Percentiles rank a stretch among this genome's conserved stretches.
Conservation (phyloP, 2,329 filamentous ascomycete genomes). For the Phoma sp. region DNA sequence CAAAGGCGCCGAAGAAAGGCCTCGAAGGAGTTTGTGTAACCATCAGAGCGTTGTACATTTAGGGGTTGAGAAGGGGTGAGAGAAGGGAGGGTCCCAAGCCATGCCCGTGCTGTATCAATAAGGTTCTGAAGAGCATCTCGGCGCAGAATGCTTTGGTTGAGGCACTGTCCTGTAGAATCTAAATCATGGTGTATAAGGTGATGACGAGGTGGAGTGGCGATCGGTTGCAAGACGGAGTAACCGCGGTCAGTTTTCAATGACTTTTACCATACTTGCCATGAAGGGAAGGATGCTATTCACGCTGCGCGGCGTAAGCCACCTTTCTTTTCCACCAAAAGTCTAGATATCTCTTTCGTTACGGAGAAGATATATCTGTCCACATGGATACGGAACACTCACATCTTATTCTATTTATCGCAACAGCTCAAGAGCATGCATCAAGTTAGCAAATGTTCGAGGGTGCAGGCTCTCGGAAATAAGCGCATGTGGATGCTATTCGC, state of each 20-base stretch:
- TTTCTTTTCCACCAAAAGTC: neutral
- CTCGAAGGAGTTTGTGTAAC: slow-evolving; percentile 12
- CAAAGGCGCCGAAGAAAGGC: slow-evolving; percentile 5
- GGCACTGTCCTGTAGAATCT: neutral
- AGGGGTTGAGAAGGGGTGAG: neutral
- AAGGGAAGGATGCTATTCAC: slow-evolving; percentile 14
- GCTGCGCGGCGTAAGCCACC: neutral
- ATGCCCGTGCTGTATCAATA: neutral
- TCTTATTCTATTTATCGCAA: neutral
- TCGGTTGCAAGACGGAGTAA: slow-evolving; percentile 14
- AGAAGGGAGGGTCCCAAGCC: neutral
- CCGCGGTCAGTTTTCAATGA: slow-evolving; percentile 21
- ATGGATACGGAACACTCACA: neutral
- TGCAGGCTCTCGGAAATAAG: slow-evolving; percentile 11
- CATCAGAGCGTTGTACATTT: neutral
- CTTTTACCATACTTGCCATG: slow-evolving; percentile 17
- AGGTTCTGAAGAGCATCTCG: neutral
- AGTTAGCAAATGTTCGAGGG: neutral
- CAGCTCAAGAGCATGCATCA: neutral
- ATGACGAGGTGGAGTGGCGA: slow-evolving; percentile 11
- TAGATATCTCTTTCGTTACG: neutral
- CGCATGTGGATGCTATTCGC: slow-evolving; percentile 12
- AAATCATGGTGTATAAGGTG: neutral
- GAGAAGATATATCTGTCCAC: neutral
- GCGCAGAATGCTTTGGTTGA: neutral